Conservation (phyloP, 192 early-diverging fungal genomes). For the Coemansia sp. region DNA sequence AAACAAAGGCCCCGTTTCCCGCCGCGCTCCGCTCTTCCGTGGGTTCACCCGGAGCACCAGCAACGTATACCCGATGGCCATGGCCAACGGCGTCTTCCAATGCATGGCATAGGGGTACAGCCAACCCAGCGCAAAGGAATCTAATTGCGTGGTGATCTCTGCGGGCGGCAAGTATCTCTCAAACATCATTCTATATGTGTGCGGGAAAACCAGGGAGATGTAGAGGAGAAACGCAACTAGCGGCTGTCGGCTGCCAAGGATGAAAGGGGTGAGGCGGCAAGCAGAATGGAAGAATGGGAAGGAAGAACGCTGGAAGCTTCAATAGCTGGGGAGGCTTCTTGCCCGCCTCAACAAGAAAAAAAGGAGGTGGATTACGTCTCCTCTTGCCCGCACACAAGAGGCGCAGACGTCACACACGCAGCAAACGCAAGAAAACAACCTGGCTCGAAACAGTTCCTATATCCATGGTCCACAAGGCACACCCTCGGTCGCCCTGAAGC, state of each 20-base stretch:
- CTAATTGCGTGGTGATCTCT: conserved; percentile 23
- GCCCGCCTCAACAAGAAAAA: too few species aligned
- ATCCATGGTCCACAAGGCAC: too few species aligned
- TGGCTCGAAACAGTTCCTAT: too few species aligned
- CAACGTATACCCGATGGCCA: conserved; percentile 57
- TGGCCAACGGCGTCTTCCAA: conserved; percentile 61
- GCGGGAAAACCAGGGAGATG: background rate
- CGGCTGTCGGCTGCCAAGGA: background rate
- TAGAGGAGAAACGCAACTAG: background rate
- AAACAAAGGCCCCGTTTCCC: conserved; percentile 49
- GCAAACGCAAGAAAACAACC: too few species aligned
- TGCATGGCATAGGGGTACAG: conserved; percentile 67
- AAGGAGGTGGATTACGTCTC: too few species aligned
- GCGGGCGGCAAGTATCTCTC: conserved; percentile 29
- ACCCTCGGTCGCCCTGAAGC: too few species aligned
- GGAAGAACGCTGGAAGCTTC: too few species aligned
- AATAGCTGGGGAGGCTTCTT: too few species aligned
- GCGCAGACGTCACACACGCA: too few species aligned
- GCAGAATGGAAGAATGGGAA: background rate
- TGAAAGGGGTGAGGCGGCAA: background rate
- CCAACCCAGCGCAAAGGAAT: conserved; percentile 62
- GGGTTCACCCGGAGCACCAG: conserved; percentile 31
- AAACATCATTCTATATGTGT: conserved; percentile 11
- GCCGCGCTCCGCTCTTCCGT: conserved; percentile 14
- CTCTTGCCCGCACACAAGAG: too few species aligned